Percentiles rank a stretch among this genome's conserved stretches.
Evolutionary conservation across 2,329 filamentous ascomycete genomes (phyloP).

Genomic region (Byssothecium circinans): DNA sequence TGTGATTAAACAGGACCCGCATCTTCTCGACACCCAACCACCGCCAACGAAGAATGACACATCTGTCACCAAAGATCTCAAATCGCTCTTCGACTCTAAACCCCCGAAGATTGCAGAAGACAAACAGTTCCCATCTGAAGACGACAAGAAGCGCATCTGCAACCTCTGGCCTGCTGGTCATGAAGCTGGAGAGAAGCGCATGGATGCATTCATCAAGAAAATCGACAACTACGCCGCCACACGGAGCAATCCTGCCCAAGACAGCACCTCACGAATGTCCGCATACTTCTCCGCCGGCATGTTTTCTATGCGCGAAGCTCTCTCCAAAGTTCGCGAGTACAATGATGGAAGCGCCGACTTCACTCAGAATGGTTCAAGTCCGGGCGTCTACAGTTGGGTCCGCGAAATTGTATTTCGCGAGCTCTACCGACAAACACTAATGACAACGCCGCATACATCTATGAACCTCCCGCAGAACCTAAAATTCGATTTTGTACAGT

Average conservation of each 20-base stretch:
- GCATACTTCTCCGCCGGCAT: conserved; percentile 52
- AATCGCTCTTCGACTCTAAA: conserved; percentile 33
- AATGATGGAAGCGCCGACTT: conserved; percentile 50
- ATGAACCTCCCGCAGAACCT: conserved; percentile 57
- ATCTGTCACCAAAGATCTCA: conserved; percentile 28
- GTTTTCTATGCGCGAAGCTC: conserved; percentile 50
- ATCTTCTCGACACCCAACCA: conserved; percentile 48
- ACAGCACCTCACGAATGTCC: conserved; percentile 47
- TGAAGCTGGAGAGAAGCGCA: conserved; percentile 45
- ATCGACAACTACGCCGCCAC: conserved; percentile 46
- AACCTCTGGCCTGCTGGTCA: conserved; percentile 52
- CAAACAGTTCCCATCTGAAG: conserved; percentile 45
- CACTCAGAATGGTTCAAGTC: conserved; percentile 38
- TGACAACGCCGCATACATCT: conserved; percentile 50
- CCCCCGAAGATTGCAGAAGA: conserved; percentile 43
- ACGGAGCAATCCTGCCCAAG: conserved; percentile 47
- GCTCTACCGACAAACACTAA: conserved; percentile 53
- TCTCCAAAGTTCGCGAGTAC: conserved; percentile 45
- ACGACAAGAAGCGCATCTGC: conserved; percentile 45
- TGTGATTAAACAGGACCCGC: conserved; percentile 46
- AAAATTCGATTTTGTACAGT: conserved; percentile 55
- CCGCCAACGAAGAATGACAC: conserved; percentile 45
- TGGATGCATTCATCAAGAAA: conserved; percentile 47
- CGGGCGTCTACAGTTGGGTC: conserved; percentile 50
- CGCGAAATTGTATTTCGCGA: conserved; percentile 57